Conservation (phyloP, 2,329 filamentous ascomycete genomes). For the Talaromyces funiculosus region DNA sequence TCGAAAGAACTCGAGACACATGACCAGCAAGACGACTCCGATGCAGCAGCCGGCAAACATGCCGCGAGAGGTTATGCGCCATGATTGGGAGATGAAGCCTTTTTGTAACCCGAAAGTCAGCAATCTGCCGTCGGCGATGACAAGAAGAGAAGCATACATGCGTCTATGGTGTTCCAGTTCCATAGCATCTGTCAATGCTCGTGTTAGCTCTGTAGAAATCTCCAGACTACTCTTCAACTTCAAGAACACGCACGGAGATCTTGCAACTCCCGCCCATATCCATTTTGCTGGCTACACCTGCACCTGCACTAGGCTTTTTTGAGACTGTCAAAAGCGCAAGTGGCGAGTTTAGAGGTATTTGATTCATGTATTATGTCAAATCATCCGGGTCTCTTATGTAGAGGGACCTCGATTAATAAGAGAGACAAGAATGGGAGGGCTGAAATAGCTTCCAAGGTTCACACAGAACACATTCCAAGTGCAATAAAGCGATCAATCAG, state of each 20-base stretch:
- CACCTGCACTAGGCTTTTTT: background rate
- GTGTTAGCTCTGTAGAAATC: background rate
- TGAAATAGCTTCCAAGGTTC: background rate
- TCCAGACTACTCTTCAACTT: background rate
- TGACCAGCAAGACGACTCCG: conserved; percentile 67
- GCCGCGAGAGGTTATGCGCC: conserved; percentile 63
- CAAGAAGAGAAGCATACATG: conserved; percentile 43
- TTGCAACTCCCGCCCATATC: conserved; percentile 23
- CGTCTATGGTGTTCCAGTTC: conserved; percentile 70
- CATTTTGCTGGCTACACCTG: conserved; percentile 14
- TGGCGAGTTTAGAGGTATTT: background rate
- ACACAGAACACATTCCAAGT: no score
- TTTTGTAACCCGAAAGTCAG: conserved; percentile 14
- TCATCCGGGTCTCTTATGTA: background rate
- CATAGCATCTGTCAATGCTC: conserved; percentile 60
- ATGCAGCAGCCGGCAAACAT: conserved; percentile 79
- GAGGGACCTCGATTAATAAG: background rate
- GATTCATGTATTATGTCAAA: conserved; percentile 3
- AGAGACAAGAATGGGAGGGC: background rate
- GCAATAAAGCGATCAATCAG: no score
- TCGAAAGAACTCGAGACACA: conserved; percentile 66
- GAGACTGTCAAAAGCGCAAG: background rate
- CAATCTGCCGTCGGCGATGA: no score
- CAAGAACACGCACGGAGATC: conserved; percentile 24
- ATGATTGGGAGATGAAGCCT: conserved; percentile 62